Conservation (phyloP, 768 basidiomycete species). For the Nevesoporus exiguus region DNA sequence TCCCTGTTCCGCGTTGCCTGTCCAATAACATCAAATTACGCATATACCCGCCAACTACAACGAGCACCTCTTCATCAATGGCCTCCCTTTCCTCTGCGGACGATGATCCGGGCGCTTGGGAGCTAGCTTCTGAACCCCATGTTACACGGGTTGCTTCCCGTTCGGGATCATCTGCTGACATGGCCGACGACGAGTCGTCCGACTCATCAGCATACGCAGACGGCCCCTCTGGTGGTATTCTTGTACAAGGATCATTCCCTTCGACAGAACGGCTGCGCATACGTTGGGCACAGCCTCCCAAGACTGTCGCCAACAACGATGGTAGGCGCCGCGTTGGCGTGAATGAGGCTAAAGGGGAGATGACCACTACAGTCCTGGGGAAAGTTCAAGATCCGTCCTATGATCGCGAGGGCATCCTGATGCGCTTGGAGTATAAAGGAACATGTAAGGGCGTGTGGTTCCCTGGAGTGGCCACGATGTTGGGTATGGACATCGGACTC, state of each 20-base stretch:
- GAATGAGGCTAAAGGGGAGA: conserved; percentile 62
- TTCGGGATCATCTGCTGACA: conserved; percentile 59
- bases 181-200: conserved; percentile 81
- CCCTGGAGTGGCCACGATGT: conserved; percentile 75
- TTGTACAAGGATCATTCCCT: conserved; percentile 75
- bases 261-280: conserved; percentile 73
- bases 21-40: conserved; percentile 72
- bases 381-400: conserved; percentile 38
- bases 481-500: conserved; percentile 73
- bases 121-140: conserved; percentile 71
- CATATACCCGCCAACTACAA: conserved; percentile 60
- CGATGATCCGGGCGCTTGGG: conserved; percentile 67
- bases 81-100: conserved; percentile 76
- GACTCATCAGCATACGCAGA: conserved; percentile 57
- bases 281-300: conserved; percentile 71
- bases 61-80: conserved; percentile 53
- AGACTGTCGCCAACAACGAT: conserved; percentile 43
- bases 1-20: conserved; percentile 74
- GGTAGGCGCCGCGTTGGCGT: conserved; percentile 68
- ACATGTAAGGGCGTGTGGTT: conserved; percentile 78
- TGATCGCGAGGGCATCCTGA: conserved; percentile 50
- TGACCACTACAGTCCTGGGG: conserved; percentile 58
- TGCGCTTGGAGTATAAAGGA: conserved; percentile 69
- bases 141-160: conserved; percentile 59
- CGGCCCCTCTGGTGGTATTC: conserved; percentile 55